A percentile compares a stretch with the other conserved stretches of the same genome.
Conservation (phyloP, 306 rosid species). For the Notholithocarpus densiflorus region DNA sequence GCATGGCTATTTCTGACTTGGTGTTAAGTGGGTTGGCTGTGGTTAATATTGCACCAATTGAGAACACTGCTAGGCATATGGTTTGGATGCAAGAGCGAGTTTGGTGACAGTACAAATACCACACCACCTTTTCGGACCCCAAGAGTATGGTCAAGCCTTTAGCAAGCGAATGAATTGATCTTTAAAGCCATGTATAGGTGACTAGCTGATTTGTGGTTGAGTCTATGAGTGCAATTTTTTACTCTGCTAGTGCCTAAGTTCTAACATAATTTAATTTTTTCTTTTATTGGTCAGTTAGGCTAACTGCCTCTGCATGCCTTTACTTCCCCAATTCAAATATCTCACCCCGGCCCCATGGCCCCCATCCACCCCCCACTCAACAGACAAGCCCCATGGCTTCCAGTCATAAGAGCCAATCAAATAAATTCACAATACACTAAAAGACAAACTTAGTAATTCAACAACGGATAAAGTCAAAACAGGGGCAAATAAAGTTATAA, state of each 20-base stretch:
- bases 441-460: no score
- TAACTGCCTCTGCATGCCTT: no score
- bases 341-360: no score
- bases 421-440: no score
- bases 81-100: conserved; percentile 61
- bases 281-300: no score
- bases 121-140: conserved; percentile 72
- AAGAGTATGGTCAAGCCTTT: conserved; percentile 60
- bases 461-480: no score
- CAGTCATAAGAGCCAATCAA: no score
- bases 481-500: no score
- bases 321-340: no score
- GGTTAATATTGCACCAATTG: conserved; percentile 71
- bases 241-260: conserved; percentile 32
- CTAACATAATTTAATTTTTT: no score
- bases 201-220: conserved; percentile 28
- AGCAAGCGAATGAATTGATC: conserved; percentile 57
- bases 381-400: no score
- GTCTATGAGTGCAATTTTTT: conserved; percentile 63
- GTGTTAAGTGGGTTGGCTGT: conserved; percentile 82
- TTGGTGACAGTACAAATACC: conserved; percentile 66
- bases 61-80: conserved; percentile 69
- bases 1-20: conserved; percentile 60
- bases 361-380: no score
- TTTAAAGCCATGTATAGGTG: conserved; percentile 54